Evolutionary conservation across 169 alveolate genomes (phyloP), one percentile per base, ranked within the genome.

Genomic region (Plasmodium billcollinsi): DNA sequence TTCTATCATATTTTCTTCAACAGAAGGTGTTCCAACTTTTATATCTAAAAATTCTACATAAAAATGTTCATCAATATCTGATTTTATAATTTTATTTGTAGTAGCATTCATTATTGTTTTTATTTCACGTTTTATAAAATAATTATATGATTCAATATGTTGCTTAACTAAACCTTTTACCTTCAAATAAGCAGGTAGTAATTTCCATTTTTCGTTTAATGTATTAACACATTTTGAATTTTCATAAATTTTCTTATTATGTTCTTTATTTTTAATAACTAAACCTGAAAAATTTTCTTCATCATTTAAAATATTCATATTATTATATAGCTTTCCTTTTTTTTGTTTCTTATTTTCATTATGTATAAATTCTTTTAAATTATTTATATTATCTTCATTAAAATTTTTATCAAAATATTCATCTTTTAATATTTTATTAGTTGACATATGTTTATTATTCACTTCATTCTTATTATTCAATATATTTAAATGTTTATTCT

Each of bases 91-190:
- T 88, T 95, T 86, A 92, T 97, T 98, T 78, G 97, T 95, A 21
- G 97, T 94, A 6, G 99, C 99, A 83, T 95, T 93, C 66, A 98
- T 94, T 49, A 98, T 97, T 52, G 97, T 96, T 93, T 97, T 96
- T 50, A 97, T 97, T 59, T 97, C 99, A 15, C 95, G 94, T 26
- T 95, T 96, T 20, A 98, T 97, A 92, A 98, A 98, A 88, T 97
- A 95, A 93, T 98, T 96, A 80, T 96, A 98, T 12, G 99, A 97
- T 56, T 97, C 98, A 47, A 98, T 98, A 83, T 98, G 99, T 85
- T 97, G 99, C 66, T 97, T 95, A 2, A 98, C 99, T 29, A 98
- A 88, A 1, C 99, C 99, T 70, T 98, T 94, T 54, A 97, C 94
- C 74, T 96, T 95, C 78, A 98, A 83, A 93, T 96, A 98, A 2